phyloP scores from a whole-genome alignment of 2,329 filamentous ascomycete genomes.

The Fusarium subglutinans region DNA sequence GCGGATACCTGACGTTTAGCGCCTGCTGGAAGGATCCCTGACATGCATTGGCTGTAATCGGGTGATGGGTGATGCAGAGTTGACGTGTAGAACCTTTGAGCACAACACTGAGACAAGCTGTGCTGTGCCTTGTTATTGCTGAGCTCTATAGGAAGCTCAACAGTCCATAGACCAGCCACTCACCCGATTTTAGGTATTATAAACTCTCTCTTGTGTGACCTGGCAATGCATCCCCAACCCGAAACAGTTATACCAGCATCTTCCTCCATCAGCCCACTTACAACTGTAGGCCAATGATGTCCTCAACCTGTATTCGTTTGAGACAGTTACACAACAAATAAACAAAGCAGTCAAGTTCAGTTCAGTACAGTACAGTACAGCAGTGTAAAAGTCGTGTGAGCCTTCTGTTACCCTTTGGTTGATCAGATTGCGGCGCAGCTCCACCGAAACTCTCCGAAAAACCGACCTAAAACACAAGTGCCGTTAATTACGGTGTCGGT shows the following conservation, averaged over 20 bases:
- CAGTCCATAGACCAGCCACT: not conserved
- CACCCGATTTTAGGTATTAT: not conserved
- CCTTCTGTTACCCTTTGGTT: not conserved
- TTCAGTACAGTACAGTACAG: not conserved
- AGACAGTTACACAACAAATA: not conserved
- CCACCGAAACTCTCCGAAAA: constrained; percentile 25
- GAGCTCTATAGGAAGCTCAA: not conserved
- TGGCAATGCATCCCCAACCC: constrained; percentile 30
- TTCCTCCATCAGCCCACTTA: constrained; percentile 3
- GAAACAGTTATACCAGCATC: constrained; percentile 20
- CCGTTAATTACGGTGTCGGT: not conserved
- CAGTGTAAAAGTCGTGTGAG: not conserved
- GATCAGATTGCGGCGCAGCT: constrained; percentile 14
- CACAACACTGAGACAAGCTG: not conserved
- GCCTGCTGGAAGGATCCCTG: constrained; percentile 17
- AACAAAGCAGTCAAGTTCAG: not conserved
- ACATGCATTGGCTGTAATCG: not conserved
- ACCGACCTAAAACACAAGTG: not conserved
- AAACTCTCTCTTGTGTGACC: constrained; percentile 26
- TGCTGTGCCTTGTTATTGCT: not conserved
- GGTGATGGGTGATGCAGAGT: constrained; percentile 27
- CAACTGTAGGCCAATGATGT: not conserved
- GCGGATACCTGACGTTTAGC: constrained; percentile 23
- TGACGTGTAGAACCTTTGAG: constrained; percentile 23
- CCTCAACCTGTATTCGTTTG: not conserved